phyloP scores from a whole-genome alignment of 2,329 filamentous ascomycete genomes.

The Penicillium sp. region DNA sequence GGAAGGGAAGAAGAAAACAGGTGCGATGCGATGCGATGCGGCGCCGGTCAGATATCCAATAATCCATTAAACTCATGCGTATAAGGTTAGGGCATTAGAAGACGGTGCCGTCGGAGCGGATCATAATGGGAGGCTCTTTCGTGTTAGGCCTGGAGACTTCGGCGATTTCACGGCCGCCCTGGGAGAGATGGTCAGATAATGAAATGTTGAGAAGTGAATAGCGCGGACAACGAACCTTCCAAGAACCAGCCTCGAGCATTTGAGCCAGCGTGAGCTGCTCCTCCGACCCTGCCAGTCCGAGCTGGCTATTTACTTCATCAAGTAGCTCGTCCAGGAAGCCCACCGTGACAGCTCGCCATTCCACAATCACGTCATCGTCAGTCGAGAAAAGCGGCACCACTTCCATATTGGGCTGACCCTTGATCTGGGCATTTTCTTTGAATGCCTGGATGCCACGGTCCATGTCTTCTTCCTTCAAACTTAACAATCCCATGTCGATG shows the following conservation, averaged over 20 bases:
- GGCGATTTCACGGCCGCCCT: slow-evolving; percentile 93
- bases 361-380: slow-evolving; percentile 77
- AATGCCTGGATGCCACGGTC: slow-evolving; percentile 74
- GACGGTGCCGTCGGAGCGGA: slow-evolving; percentile 93
- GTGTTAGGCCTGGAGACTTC: slow-evolving; percentile 95
- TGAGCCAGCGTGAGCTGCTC: slow-evolving; percentile 79
- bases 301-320: slow-evolving; percentile 67
- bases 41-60: slow-evolving; percentile 33
- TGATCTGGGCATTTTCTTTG: slow-evolving; percentile 70
- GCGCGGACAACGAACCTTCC: slow-evolving; percentile 74
- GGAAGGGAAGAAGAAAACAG: slow-evolving; percentile 11
- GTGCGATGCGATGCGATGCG: too few relatives aligned
- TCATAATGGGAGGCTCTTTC: slow-evolving; percentile 94
- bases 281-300: slow-evolving; percentile 68
- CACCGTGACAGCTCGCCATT: slow-evolving; percentile 77
- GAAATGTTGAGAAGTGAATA: background rate
- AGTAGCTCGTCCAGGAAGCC: slow-evolving; percentile 74
- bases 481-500: slow-evolving; percentile 80
- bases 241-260: slow-evolving; percentile 92
- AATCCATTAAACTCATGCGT: slow-evolving; percentile 26
- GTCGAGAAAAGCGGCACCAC: slow-evolving; percentile 74
- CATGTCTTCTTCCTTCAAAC: slow-evolving; percentile 70
- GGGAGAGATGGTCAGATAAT: slow-evolving; percentile 38
- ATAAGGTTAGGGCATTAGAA: slow-evolving; percentile 63
- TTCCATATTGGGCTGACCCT: slow-evolving; percentile 72